These are phyloP conservation scores for Coprinopsis cinerea DNA, from an alignment of 768 basidiomycete genomes.

Conservation along the genomic window DNA sequence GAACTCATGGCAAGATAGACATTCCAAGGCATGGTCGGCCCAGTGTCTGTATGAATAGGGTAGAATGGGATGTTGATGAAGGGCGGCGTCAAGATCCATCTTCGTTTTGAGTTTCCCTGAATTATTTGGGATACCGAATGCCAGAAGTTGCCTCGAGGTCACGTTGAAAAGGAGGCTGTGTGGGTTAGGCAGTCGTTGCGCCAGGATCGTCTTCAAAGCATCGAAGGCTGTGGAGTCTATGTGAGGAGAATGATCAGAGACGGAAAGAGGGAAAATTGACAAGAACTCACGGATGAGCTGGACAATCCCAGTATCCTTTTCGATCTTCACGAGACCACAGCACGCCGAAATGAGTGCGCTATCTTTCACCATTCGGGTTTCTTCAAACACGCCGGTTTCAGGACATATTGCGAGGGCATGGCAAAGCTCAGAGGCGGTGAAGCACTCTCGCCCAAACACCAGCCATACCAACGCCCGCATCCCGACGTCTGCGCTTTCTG, in stretches of 20 bases:
- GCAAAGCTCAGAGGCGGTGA: background rate
- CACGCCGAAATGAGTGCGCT: background rate
- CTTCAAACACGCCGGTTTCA: background rate
- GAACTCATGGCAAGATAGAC: background rate
- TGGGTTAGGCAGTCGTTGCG: background rate
- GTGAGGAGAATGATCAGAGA: no score
- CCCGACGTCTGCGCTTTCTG: background rate
- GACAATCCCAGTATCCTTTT: background rate
- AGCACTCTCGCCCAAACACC: background rate
- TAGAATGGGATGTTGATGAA: background rate
- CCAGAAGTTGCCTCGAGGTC: background rate
- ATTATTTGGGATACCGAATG: background rate
- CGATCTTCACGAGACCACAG: conserved; percentile 1
- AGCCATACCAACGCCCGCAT: conserved; percentile 1
- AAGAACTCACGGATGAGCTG: conserved; percentile 8
- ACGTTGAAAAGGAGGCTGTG: background rate
- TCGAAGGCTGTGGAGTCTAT: background rate
- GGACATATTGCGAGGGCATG: background rate
- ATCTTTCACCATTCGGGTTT: background rate
- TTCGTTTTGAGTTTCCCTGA: background rate
- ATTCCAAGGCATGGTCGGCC: background rate
- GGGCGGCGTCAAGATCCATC: background rate
- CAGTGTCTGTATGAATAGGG: background rate
- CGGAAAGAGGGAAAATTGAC: background rate
- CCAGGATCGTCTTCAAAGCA: background rate